A percentile compares a stretch with the other conserved stretches of the same genome.
Evolutionary conservation across 192 early-diverging fungal species (phyloP).

Genomic region (Coemansia sp.): DNA sequence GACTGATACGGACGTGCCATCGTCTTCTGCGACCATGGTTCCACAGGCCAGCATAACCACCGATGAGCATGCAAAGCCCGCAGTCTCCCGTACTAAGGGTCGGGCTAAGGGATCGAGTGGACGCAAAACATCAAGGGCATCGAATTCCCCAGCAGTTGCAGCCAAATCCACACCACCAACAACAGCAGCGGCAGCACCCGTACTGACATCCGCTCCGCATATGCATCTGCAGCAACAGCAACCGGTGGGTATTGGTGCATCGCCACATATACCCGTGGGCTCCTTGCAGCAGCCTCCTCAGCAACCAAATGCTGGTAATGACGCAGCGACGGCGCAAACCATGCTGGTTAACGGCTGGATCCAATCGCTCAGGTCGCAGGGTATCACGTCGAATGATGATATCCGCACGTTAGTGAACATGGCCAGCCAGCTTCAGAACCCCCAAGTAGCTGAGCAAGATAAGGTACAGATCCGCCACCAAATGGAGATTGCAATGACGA

Average conservation of each 20-base stretch:
- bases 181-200: neutral
- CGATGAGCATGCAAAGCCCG: constrained; percentile 20
- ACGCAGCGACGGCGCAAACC: neutral
- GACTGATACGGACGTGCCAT: constrained; percentile 7
- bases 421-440: constrained; percentile 11
- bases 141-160: constrained; percentile 42
- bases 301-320: neutral
- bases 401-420: constrained; percentile 8
- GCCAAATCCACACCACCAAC: constrained; percentile 15
- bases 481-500: constrained; percentile 2
- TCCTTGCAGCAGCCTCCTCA: neutral
- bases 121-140: constrained; percentile 22
- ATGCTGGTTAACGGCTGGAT: neutral
- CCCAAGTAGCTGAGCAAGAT: constrained; percentile 13
- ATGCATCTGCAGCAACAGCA: constrained; percentile 1
- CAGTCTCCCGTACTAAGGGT: constrained; percentile 23
- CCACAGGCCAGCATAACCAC: constrained; percentile 4
- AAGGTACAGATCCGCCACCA: constrained; percentile 2
- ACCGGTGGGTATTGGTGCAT: neutral
- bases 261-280: neutral
- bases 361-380: constrained; percentile 14
- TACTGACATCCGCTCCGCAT: neutral
- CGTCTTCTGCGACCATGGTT: neutral
- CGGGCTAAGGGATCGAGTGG: constrained; percentile 20
- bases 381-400: constrained; percentile 11